A percentile compares a stretch with the other conserved stretches of the same genome.
Evolutionary conservation across 768 basidiomycete species (phyloP).

Genomic region (Melanogaster broomeanus): DNA sequence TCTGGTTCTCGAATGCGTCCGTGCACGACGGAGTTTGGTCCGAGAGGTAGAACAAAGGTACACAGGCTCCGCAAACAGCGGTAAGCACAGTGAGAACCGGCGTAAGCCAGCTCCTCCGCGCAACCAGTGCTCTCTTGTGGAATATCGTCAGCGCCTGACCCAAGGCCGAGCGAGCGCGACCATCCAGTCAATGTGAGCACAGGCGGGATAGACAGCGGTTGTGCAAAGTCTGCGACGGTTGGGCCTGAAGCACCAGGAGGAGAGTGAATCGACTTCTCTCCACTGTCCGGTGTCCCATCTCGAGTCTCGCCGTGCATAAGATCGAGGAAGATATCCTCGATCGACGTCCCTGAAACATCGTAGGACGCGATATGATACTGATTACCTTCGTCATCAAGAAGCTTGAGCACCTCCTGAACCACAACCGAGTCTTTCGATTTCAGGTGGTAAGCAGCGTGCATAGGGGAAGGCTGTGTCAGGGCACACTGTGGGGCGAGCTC

Average conservation of each 20-base stretch:
- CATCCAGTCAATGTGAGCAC: slow-evolving; percentile 48
- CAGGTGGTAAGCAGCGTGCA: slow-evolving; percentile 54
- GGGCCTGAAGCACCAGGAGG: neutral
- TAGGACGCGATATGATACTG: slow-evolving; percentile 49
- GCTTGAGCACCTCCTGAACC: slow-evolving; percentile 56
- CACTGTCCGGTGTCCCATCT: slow-evolving; percentile 25
- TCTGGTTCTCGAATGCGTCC: slow-evolving; percentile 37
- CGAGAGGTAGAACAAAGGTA: slow-evolving; percentile 66
- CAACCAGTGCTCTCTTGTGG: slow-evolving; percentile 65
- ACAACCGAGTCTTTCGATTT: slow-evolving; percentile 56
- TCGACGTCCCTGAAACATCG: slow-evolving; percentile 70
- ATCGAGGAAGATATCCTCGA: slow-evolving; percentile 81
- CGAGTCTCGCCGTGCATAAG: slow-evolving; percentile 53
- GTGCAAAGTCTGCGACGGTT: neutral
- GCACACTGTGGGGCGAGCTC: slow-evolving; percentile 47
- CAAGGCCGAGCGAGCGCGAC: slow-evolving; percentile 55
- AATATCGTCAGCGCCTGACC: slow-evolving; percentile 73
- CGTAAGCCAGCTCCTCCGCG: slow-evolving; percentile 68
- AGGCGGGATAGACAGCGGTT: slow-evolving; percentile 9
- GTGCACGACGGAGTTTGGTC: slow-evolving; percentile 54
- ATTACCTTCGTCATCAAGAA: slow-evolving; percentile 49
- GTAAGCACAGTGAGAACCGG: slow-evolving; percentile 54
- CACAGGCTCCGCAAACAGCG: slow-evolving; percentile 61
- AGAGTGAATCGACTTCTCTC: slow-evolving; percentile 18
- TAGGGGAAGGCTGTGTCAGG: slow-evolving; percentile 43